phyloP scores from a whole-genome alignment of 805 yeast genomes.

The Lipomyces oligophaga region DNA sequence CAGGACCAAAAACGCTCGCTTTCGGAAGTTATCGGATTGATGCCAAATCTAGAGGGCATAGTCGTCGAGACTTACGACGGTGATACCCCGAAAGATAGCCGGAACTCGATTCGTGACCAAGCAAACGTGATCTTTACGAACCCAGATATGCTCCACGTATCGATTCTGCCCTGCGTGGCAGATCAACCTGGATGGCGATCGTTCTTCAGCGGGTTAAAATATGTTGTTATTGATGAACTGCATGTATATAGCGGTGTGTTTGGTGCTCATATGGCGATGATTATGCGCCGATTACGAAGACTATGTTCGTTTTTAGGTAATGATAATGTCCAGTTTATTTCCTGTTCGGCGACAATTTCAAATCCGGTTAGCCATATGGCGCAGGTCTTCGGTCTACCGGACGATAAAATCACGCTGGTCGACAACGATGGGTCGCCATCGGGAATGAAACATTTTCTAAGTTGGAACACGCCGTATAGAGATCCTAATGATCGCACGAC shows the following conservation, averaged over 20 bases:
- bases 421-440: conserved; percentile 84
- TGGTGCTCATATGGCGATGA: conserved; percentile 86
- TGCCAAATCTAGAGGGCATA: conserved; percentile 42
- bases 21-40: conserved; percentile 49
- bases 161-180: conserved; percentile 65
- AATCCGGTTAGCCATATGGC: conserved; percentile 71
- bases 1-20: conserved; percentile 93
- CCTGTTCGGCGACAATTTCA: conserved; percentile 91
- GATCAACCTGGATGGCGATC: conserved; percentile 53
- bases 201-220: conserved; percentile 60
- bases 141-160: conserved; percentile 89
- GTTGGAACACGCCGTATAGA: conserved; percentile 81
- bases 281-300: conserved; percentile 75
- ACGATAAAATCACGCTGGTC: conserved; percentile 52
- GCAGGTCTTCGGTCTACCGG: conserved; percentile 60
- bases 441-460: conserved; percentile 67
- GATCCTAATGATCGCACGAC: conserved; percentile 53
- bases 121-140: conserved; percentile 87
- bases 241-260: conserved; percentile 88
- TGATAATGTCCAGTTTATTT: conserved; percentile 58
- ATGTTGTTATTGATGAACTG: conserved; percentile 72
- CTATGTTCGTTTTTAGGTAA: conserved; percentile 55
- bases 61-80: conserved; percentile 87
- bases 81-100: conserved; percentile 64
- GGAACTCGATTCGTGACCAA: conserved; percentile 52